phyloP scores from a whole-genome alignment of 2,329 filamentous ascomycete species.

The Cercospora canescens region DNA sequence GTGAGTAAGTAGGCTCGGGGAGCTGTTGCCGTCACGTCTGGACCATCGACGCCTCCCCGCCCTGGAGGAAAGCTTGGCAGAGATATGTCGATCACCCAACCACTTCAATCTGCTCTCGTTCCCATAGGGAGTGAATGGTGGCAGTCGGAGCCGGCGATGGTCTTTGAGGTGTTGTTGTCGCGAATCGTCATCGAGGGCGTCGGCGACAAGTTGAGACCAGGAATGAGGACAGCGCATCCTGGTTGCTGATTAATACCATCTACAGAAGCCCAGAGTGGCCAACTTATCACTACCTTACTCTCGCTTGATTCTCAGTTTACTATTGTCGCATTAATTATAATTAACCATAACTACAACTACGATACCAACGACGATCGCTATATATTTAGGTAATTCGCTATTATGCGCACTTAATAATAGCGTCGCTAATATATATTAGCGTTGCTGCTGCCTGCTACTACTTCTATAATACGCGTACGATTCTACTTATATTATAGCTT shows the following conservation, averaged over 20 bases:
- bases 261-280: too few relatives aligned
- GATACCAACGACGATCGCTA: too few relatives aligned
- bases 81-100: not conserved
- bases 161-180: not conserved
- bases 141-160: not conserved
- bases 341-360: too few relatives aligned
- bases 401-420: too few relatives aligned
- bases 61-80: not conserved
- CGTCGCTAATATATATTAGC: too few relatives aligned
- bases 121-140: not conserved
- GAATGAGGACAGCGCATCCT: constrained; percentile 6
- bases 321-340: too few relatives aligned
- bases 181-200: constrained; percentile 1
- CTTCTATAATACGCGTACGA: too few relatives aligned
- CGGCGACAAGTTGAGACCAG: constrained; percentile 3
- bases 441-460: too few relatives aligned
- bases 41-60: constrained; percentile 3
- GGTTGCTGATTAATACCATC: constrained; percentile 1
- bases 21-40: not conserved
- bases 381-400: too few relatives aligned
- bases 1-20: not conserved
- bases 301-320: too few relatives aligned
- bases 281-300: too few relatives aligned
- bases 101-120: not conserved
- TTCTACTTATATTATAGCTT: too few relatives aligned